phyloP scores from a whole-genome alignment of 441 rosid species.

The Aquilaria agallochum region DNA sequence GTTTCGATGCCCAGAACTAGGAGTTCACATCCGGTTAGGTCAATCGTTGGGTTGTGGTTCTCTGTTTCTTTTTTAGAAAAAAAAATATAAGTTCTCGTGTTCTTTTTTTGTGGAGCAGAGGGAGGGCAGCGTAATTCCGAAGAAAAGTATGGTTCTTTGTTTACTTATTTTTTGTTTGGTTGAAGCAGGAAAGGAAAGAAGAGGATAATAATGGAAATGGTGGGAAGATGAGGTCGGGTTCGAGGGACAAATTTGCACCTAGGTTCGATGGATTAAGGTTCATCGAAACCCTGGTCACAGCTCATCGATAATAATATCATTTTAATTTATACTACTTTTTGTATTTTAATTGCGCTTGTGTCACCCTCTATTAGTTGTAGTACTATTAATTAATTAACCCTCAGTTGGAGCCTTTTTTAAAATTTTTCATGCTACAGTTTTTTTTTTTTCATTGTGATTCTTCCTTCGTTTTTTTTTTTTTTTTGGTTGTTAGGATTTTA shows the following conservation, averaged over 20 bases:
- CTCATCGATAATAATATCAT: conserved; percentile 38
- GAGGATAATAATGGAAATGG: conserved; percentile 25
- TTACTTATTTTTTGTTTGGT: neutral
- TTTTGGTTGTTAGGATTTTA: no score
- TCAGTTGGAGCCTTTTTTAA: no score
- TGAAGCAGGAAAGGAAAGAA: conserved; percentile 42
- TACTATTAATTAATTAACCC: no score
- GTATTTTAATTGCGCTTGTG: conserved; percentile 10
- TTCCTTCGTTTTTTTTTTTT: no score
- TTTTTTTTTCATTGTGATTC: no score
- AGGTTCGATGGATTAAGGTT: conserved; percentile 64
- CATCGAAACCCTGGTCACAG: conserved; percentile 69
- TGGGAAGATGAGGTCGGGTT: conserved; percentile 24
- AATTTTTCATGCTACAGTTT: no score
- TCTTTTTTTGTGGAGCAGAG: neutral
- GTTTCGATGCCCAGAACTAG: neutral
- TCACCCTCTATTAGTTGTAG: no score
- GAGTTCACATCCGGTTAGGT: neutral
- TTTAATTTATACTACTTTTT: conserved; percentile 23
- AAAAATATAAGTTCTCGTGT: neutral
- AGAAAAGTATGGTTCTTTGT: no score
- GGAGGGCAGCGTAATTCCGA: neutral
- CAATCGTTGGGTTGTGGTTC: no score
- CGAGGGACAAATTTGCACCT: conserved; percentile 53
- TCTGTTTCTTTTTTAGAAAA: conserved; percentile 4